Evolutionary conservation across 441 rosid genomes (phyloP), one percentile per base, ranked within the genome.

Genomic region (Erysimum cheiri): DNA sequence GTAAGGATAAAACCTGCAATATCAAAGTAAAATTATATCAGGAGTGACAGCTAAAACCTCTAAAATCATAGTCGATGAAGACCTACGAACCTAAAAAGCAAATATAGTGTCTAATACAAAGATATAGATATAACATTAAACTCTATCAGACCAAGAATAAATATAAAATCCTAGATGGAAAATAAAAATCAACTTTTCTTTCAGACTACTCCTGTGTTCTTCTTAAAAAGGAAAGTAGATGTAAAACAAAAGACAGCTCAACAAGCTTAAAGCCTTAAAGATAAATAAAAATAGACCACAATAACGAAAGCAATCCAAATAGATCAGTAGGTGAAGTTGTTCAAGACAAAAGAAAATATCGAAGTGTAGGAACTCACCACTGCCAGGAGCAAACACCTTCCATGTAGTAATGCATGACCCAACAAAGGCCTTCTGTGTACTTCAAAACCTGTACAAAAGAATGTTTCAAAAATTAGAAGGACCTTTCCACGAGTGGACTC

Each of bases 361-460:
- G 0, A 39, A 44, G 47, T 32, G 54, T 37, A 74, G 44, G 48
- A 80, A 85, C 93, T 87, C 72, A 95, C 99, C 99, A 95, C 64
- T 86, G 93, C 99, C 98, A 92, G 44, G 99, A 95, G 79, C 96
- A 92, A 81, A 95, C 98, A 60, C 99, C 99, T 85, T 92, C 98
- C 66, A 89, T 90, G 70, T 95, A 95, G 79, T 95, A 95, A 73
- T 82, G 99, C 99, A 92, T 89, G 53, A 95, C 97, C 99, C 99
- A 95, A 69, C 98, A 95, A 32, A 95, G 84, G 59, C 99, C 99
- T 80, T 95, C 98, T 8, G 91, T 82, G 72, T 90, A 95, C 83
- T 76, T 85, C 86, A 88, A 76, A 74, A 87, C 97, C 99, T 95
- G 74, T 53, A 53, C 72, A 68, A 72, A 36, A 64, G 47, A 66